phyloP scores from a whole-genome alignment of 2,329 filamentous ascomycete genomes.

The Pseudopyrenochaeta lycopersici region DNA sequence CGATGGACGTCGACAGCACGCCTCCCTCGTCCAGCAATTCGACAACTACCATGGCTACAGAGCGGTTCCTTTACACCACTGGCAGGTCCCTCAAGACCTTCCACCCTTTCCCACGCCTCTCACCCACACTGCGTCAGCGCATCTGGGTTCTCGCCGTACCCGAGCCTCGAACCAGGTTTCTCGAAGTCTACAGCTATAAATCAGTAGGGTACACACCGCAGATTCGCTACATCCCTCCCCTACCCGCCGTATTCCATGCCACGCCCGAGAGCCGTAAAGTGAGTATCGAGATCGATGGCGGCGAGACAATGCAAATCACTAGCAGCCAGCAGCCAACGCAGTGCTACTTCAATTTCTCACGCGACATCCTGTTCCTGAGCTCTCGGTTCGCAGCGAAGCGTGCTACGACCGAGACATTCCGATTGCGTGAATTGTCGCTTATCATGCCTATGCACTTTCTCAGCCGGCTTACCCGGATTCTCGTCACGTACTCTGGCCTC shows the following conservation, averaged over 20 bases:
- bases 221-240: slow-evolving; percentile 17
- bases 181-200: slow-evolving; percentile 22
- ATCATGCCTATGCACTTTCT: neutral
- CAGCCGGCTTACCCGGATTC: neutral
- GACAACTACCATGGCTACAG: neutral
- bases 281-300: slow-evolving; percentile 14
- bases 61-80: neutral
- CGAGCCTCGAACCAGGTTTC: slow-evolving; percentile 16
- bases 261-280: slow-evolving; percentile 10
- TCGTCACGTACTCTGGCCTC: slow-evolving; percentile 12
- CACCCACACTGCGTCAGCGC: neutral
- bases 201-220: slow-evolving; percentile 5
- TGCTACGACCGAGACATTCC: slow-evolving; percentile 12
- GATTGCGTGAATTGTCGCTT: slow-evolving; percentile 8
- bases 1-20: neutral
- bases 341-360: slow-evolving; percentile 16
- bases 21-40: neutral
- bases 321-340: neutral
- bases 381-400: slow-evolving; percentile 11
- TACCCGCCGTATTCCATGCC: slow-evolving; percentile 17
- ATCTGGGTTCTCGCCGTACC: slow-evolving; percentile 16
- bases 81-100: neutral
- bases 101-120: slow-evolving; percentile 8
- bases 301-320: slow-evolving; percentile 11
- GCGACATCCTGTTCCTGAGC: slow-evolving; percentile 19